Base-by-base conservation (phyloP, 495 filamentous ascomycete genomes). In the Aspergillus saccharolyticus region DNA sequence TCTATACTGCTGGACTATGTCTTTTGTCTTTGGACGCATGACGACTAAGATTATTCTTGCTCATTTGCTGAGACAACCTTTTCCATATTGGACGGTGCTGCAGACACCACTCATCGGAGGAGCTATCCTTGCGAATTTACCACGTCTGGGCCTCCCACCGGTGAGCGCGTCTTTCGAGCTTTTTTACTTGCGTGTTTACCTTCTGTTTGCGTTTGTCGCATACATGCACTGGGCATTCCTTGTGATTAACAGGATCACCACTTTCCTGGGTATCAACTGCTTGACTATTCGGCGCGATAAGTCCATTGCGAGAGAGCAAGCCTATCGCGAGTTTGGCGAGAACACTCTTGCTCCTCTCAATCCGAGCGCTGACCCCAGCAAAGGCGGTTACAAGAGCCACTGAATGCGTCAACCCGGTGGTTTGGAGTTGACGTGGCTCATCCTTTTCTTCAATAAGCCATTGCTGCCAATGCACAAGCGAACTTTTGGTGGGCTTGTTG, bases 1-100 rank as follows among this genome's bases (percentile, higher is more conserved):
- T 7, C 82, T 97, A 12, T 96, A 96, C 71, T 97, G 94, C 77
- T 77, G 94, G 47, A 92, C 89, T 52, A 90, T 97, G 81, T 89
- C 88, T 21, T 91, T 97, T 60, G 94, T 97, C 56, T 97, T 97
- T 69, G 94, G 94, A n/a, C 89, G 94, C 55, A 96, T 99, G 91
- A 97, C 95, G 2, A 99, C 94, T 51, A 97, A 97, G 78, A 97
- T 97, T 72, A 97, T 99, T 67, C 83, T 99, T 16, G 93, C 95
- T 12, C 94, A 99, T 69, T 76, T 99, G 16, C 89, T 93, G 4
- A 85, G 84, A 53, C 95, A 97, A 70, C 90, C 93, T 2, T 98
- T 97, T 74, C 94, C 94, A 0, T 91, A 88, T 77, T 97, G 93
- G 91, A 98, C 94, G 16, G 80, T 92, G 39, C 85, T 98, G 79